Percentiles rank a stretch among this genome's conserved stretches.
phyloP scores from a whole-genome alignment of 225 moss, liverwort and hornwort genomes.

The Takakia lepidozioides region DNA sequence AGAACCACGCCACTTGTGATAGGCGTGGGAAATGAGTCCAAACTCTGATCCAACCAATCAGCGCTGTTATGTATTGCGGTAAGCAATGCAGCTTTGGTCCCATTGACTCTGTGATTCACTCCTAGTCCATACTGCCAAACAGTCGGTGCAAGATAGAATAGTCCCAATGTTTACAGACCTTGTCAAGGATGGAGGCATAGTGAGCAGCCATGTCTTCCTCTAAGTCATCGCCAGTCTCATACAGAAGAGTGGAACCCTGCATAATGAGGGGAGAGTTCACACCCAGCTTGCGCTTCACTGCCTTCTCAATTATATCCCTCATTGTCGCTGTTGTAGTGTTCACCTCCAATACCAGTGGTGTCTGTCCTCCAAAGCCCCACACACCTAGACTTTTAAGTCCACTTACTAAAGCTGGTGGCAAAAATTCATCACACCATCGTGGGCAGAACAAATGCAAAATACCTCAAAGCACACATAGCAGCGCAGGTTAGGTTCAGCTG shows the following conservation, averaged over 20 bases:
- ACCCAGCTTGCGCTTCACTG: conserved; percentile 69
- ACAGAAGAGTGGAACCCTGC: conserved; percentile 67
- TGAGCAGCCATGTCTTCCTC: conserved; percentile 76
- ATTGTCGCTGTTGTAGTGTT: conserved; percentile 69
- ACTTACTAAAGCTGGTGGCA: too few species aligned
- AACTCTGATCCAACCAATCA: conserved; percentile 61
- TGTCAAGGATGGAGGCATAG: conserved; percentile 68
- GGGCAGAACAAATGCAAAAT: conserved; percentile 1
- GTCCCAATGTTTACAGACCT: too few species aligned
- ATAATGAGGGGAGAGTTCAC: conserved; percentile 84
- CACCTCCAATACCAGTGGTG: conserved; percentile 80
- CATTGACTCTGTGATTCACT: too few species aligned
- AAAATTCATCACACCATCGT: too few species aligned
- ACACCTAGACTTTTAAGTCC: too few species aligned
- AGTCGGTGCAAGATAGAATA: too few species aligned
- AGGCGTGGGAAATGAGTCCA: conserved; percentile 67
- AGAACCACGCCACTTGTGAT: conserved; percentile 68
- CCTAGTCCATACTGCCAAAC: too few species aligned
- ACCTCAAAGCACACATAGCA: conserved; percentile 99
- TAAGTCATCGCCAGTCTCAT: conserved; percentile 91
- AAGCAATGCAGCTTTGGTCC: too few species aligned
- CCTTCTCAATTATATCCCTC: conserved; percentile 81
- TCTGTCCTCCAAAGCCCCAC: conserved; percentile 47
- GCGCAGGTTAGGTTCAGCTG: conserved; percentile 62
- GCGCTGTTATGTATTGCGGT: too few species aligned